Evolutionary conservation across 331 rosid species (phyloP), one percentile per base, ranked within the genome.

Genomic region (Rosa hybrid): DNA sequence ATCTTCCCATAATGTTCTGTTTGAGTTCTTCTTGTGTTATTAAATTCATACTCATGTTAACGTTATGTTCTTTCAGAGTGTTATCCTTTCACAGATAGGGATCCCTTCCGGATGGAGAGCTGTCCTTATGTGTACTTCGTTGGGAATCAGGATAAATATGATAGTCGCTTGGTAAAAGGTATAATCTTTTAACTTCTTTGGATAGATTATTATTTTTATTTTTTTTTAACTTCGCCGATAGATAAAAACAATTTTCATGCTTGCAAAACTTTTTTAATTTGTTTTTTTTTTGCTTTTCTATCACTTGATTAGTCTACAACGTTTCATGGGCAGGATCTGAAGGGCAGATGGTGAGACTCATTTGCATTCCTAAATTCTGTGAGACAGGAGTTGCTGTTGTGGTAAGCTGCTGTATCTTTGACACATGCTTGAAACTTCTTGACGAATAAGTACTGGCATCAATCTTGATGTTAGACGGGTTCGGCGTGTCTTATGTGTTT

Each of bases 41-140:
- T 21, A 30, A 77, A 48, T 53, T 59, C 45, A 57, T 69, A 45
- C 63, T 71, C 53, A 41, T 60, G 63, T 72, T 27, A 46, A 44
- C 74, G 14, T 68, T 78, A 14, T 67, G 25, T 41, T 81, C 71
- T 87, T 90, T 69, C 90, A 95, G 99, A 98, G 69, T 95, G 99
- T 78, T 95, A 90, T 88, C 99, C 99, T 82, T 95, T 82, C 84
- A 88, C 90, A 5, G 98, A 92, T 64, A 88, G 81, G 80, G 99
- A 95, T 79, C 99, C 99, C 60, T 95, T 95, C 88, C 82, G 93
- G 89, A 80, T 93, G 65, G 96, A 93, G 84, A 89, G 86, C 80
- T 95, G 99, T 76, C 99, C 99, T 80, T 94, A 91, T 84, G 98
- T 93, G 51, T 95, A 95, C 86, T 95, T 93, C 54, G 82, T 88